phyloP scores from a whole-genome alignment of 176 grass and related monocot species.

The Tillandsia leiboldiana region DNA sequence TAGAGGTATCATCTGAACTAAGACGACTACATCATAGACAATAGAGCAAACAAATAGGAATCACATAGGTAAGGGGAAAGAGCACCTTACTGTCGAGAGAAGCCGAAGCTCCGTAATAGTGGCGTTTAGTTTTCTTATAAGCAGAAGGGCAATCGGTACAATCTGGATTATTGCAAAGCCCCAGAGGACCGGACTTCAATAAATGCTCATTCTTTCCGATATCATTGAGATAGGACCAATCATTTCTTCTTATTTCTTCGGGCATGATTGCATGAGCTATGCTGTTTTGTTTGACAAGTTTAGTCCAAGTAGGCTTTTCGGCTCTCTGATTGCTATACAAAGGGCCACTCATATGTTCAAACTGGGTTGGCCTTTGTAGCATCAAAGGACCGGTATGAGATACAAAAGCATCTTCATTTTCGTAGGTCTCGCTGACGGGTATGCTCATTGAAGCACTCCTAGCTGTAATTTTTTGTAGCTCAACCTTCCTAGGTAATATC shows the following conservation, averaged over 20 bases:
- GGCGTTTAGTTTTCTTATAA: conserved; percentile 59
- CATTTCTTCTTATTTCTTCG: conserved; percentile 35
- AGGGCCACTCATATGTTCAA: conserved; percentile 22
- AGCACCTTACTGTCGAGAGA: conserved; percentile 62
- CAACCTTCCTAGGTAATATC: conserved; percentile 51
- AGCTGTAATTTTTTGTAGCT: conserved; percentile 47
- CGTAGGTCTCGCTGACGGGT: conserved; percentile 44
- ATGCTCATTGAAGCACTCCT: conserved; percentile 88
- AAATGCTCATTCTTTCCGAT: conserved; percentile 62
- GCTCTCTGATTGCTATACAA: conserved; percentile 29
- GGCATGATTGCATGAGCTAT: conserved; percentile 46
- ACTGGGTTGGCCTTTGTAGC: conserved; percentile 29
- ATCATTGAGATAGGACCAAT: conserved; percentile 31
- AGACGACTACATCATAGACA: conserved; percentile 7
- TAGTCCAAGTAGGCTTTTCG: conserved; percentile 30
- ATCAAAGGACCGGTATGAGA: conserved; percentile 61
- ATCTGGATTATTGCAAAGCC: conserved; percentile 79
- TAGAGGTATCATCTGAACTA: neutral
- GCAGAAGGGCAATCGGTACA: conserved; percentile 76
- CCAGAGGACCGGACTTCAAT: conserved; percentile 83
- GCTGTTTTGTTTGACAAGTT: conserved; percentile 32
- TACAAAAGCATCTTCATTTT: conserved; percentile 41
- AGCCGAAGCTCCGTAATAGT: conserved; percentile 34
- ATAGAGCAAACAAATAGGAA: conserved; percentile 25
- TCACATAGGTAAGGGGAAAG: neutral